These are phyloP conservation scores for Lepraria neglecta DNA, from an alignment of 495 filamentous ascomycete genomes.

Conservation along the genomic window DNA sequence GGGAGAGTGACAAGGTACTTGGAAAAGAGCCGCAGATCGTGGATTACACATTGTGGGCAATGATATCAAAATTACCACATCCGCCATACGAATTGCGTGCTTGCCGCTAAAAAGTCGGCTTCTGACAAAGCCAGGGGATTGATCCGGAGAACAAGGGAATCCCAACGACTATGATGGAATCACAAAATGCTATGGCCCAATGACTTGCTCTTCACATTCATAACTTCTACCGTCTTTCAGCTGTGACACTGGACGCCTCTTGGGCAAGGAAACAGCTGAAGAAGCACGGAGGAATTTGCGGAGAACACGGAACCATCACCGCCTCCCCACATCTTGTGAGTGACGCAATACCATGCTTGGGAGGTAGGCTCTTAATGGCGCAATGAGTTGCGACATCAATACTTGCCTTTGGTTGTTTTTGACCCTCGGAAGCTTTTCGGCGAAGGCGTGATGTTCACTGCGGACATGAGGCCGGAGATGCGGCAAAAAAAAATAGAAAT, in stretches of 20 bases:
- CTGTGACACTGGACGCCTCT: background rate
- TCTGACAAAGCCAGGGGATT: slow-evolving; percentile 21
- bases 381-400: background rate
- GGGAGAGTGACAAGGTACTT: background rate
- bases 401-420: background rate
- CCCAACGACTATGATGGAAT: background rate
- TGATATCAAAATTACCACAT: slow-evolving; percentile 18
- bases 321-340: background rate
- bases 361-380: background rate
- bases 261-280: background rate
- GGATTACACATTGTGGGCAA: slow-evolving; percentile 16
- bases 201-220: background rate
- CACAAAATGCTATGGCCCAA: background rate
- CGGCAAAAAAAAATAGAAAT: background rate
- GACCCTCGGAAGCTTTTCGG: background rate
- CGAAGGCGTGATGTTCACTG: slow-evolving; percentile 1
- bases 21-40: background rate
- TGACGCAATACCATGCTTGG: background rate
- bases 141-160: background rate
- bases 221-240: background rate
- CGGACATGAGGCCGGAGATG: background rate
- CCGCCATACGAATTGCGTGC: slow-evolving; percentile 23
- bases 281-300: background rate
- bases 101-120: slow-evolving; percentile 21
- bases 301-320: background rate